A percentile compares a stretch with the other conserved stretches of the same genome.
These are phyloP conservation scores for Medicago truncatula DNA, from an alignment of 306 rosid genomes.

Conservation along the genomic window DNA sequence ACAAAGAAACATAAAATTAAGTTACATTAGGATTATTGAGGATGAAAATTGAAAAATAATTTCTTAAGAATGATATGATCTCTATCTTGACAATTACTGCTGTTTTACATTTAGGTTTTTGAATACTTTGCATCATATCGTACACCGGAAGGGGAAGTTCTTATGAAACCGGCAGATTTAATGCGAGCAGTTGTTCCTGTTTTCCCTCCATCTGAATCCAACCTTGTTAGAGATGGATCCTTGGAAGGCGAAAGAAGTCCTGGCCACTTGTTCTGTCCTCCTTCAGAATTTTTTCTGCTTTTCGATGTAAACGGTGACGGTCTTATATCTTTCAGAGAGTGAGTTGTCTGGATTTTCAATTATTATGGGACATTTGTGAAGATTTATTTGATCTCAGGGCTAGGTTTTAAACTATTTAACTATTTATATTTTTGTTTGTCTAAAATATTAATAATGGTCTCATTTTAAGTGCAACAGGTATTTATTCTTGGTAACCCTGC, in stretches of 20 bases:
- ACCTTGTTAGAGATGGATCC: conserved; percentile 88
- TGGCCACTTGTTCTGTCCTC: conserved; percentile 70
- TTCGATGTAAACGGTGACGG: conserved; percentile 81
- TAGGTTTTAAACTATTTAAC: background rate
- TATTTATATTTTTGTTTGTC: background rate
- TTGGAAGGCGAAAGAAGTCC: conserved; percentile 85
- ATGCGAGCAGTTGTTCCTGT: conserved; percentile 97
- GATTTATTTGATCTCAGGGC: background rate
- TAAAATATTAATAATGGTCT: background rate
- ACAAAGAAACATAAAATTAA: too few species aligned
- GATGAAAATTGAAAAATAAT: background rate
- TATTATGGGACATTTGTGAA: background rate
- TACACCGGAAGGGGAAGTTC: conserved; percentile 69
- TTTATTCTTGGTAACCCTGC: conserved; percentile 75
- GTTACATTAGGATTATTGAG: background rate
- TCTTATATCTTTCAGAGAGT: conserved; percentile 83
- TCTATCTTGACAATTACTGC: conserved; percentile 31
- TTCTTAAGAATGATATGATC: background rate
- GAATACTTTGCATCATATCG: conserved; percentile 85
- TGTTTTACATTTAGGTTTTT: conserved; percentile 64
- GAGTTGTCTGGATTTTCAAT: conserved; percentile 43
- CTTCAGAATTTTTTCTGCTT: conserved; percentile 81
- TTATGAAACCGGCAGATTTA: conserved; percentile 78
- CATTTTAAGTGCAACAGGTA: conserved; percentile 56
- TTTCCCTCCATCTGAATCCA: conserved; percentile 94